Evolutionary conservation across 1,284 basidiomycete species (phyloP), one percentile per base, ranked within the genome.

Genomic region (Tilletiaria anomala): DNA sequence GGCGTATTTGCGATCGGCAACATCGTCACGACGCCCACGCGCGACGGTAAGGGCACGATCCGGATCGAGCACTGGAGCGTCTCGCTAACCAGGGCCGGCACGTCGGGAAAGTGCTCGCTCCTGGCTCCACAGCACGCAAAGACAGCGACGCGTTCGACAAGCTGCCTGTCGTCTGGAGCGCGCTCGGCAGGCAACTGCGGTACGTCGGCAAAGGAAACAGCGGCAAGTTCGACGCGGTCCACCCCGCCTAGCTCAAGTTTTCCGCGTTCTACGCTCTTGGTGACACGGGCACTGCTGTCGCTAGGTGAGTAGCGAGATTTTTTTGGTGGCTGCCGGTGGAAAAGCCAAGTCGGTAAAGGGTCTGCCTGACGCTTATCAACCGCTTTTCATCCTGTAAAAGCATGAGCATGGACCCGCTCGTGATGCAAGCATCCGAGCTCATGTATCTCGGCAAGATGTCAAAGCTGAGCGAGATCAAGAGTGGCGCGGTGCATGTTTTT

Each of bases 51-150:
- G 3, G 73, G 73, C 39, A 62, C 70, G 45, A 70, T 71, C 39
- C 70, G 85, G 32, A 80, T 91, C 48, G 87, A 91, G 69, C 87
- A 91, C 69, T 91, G 87, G 86, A 88, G 82, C 76, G 80, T 84
- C 45, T 81, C 16, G 77, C 79, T 33, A 85, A 85, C 66, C 82
- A 91, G 54, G 88, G 85, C 2, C 77, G 86, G 42, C 77, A 80
- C 6, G 80, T 83, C 16, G 87, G 81, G 0, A 77, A 78, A 65
- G 80, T 76, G 5, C 84, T 89, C 51, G 73, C 78, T 4, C 77
- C 77, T 21, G 70, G 69, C 31, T 68, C 29, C 22, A 33, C 22
- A 20, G 40, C 32, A 2, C 29, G 11, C 4, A n/a, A n/a, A n/a
- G n/a, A n/a, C n/a, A n/a, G n/a, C n/a, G n/a, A n/a, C n/a, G n/a